phyloP scores from a whole-genome alignment of 179 eudicot species.

The Silene noctiflora region DNA sequence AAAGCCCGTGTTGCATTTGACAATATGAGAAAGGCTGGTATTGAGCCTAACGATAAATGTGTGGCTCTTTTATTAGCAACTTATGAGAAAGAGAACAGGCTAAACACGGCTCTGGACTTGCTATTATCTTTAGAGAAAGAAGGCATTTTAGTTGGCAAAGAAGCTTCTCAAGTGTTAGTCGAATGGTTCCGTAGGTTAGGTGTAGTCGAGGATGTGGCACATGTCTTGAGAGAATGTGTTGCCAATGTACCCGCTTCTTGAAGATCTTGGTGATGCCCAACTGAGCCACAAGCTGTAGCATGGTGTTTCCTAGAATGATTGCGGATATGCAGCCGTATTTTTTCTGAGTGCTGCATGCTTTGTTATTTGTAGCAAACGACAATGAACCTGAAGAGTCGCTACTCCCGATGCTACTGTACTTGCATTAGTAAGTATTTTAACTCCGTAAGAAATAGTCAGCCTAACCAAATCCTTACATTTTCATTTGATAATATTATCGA shows the following conservation, averaged over 20 bases:
- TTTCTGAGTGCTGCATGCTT: not conserved
- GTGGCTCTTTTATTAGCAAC: slow-evolving; percentile 60
- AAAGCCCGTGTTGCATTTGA: slow-evolving; percentile 63
- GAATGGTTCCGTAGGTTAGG: slow-evolving; percentile 76
- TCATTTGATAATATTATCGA: too few species aligned
- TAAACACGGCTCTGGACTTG: slow-evolving; percentile 63
- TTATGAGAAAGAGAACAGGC: slow-evolving; percentile 61
- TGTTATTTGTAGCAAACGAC: not conserved
- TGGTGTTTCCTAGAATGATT: not conserved
- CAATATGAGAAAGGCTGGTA: slow-evolving; percentile 62
- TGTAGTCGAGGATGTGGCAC: slow-evolving; percentile 75
- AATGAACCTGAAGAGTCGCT: not conserved
- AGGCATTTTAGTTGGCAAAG: slow-evolving; percentile 60
- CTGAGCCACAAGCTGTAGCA: not conserved
- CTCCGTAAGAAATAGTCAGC: not conserved
- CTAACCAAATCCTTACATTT: too few species aligned
- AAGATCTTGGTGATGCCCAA: slow-evolving; percentile 1
- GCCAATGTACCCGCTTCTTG: slow-evolving; percentile 25
- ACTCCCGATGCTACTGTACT: not conserved
- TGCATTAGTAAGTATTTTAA: not conserved
- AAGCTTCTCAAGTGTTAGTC: slow-evolving; percentile 60
- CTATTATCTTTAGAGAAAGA: slow-evolving; percentile 61
- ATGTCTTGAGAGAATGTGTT: slow-evolving; percentile 56
- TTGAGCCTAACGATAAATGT: slow-evolving; percentile 75
- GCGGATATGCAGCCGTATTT: not conserved